These are phyloP conservation scores for Phytopythium helicoides DNA, from an alignment of 352 stramenopile genomes.

Conservation along the genomic window DNA sequence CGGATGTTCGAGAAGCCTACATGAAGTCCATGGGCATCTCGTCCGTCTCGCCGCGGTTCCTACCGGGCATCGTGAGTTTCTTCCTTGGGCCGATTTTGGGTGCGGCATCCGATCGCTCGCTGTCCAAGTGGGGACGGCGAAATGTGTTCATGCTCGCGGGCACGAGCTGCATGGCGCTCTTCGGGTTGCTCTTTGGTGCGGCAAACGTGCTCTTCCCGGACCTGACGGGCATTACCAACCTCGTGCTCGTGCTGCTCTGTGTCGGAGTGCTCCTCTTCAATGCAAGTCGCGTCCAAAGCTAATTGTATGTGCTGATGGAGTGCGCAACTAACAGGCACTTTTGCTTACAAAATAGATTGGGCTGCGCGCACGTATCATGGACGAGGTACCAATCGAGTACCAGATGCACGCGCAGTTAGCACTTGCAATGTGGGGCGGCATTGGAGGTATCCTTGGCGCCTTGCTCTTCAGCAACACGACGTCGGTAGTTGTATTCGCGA, in stretches of 20 bases:
- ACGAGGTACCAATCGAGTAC: slow-evolving; percentile 71
- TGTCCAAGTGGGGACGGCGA: slow-evolving; percentile 66
- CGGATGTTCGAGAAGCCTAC: slow-evolving; percentile 63
- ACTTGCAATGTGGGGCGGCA: slow-evolving; percentile 61
- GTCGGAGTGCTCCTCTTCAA: slow-evolving; percentile 62
- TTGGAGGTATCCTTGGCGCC: slow-evolving; percentile 56
- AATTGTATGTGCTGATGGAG: no score
- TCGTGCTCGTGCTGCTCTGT: slow-evolving; percentile 62
- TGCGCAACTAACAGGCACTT: no score
- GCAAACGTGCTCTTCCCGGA: slow-evolving; percentile 59
- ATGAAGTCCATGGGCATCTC: slow-evolving; percentile 70
- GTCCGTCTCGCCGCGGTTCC: slow-evolving; percentile 53
- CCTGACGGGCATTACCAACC: slow-evolving; percentile 34
- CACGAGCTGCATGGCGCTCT: slow-evolving; percentile 41
- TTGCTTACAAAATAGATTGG: slow-evolving; percentile 36
- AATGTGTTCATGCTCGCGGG: slow-evolving; percentile 65
- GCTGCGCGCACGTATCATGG: slow-evolving; percentile 70
- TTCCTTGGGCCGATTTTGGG: slow-evolving; percentile 71
- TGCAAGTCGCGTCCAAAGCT: no score
- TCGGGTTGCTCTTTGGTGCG: slow-evolving; percentile 58
- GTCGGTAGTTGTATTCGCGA: slow-evolving; percentile 66
- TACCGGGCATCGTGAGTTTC: slow-evolving; percentile 60
- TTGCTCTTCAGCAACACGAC: slow-evolving; percentile 67
- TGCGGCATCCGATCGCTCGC: slow-evolving; percentile 64
- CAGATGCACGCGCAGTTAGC: slow-evolving; percentile 76